Percentiles rank a stretch among this genome's conserved stretches.
Conservation (phyloP, 768 basidiomycete genomes). For the Hypsizygus marmoreus region DNA sequence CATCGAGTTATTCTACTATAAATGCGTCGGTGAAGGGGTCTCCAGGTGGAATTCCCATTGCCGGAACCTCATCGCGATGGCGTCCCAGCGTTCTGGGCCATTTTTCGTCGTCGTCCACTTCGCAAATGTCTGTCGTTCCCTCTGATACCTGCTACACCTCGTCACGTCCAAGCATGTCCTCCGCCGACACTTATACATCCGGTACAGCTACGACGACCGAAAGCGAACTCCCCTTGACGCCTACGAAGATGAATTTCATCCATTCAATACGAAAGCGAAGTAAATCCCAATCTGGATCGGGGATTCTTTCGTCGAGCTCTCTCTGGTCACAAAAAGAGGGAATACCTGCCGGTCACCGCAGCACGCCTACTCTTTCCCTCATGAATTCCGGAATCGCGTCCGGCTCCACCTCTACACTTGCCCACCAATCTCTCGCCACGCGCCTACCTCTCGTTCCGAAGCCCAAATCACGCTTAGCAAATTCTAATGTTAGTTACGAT, state of each 20-base stretch:
- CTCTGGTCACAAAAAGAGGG: constrained; percentile 28
- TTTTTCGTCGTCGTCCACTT: constrained; percentile 52
- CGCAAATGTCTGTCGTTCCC: constrained; percentile 43
- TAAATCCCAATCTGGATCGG: constrained; percentile 29
- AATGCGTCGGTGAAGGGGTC: constrained; percentile 15
- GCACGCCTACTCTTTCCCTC: constrained; percentile 15
- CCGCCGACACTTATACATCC: constrained; percentile 55
- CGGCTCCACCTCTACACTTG: constrained; percentile 4
- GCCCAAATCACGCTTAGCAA: constrained; percentile 23
- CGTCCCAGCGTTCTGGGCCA: constrained; percentile 68
- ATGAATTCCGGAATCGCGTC: constrained; percentile 14
- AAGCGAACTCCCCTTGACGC: constrained; percentile 40
- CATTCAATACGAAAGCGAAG: constrained; percentile 41
- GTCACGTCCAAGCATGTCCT: constrained; percentile 63
- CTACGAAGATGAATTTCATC: constrained; percentile 41
- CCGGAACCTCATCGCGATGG: constrained; percentile 46
- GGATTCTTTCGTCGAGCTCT: constrained; percentile 29
- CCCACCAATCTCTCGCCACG: constrained; percentile 12
- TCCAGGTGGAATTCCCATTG: constrained; percentile 9
- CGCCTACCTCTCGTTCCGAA: constrained; percentile 36
- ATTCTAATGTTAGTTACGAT: constrained; percentile 15
- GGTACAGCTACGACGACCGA: constrained; percentile 50
- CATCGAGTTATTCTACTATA: constrained; percentile 51
- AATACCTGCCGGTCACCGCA: constrained; percentile 14
- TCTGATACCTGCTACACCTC: constrained; percentile 42